Evolutionary conservation across 805 yeast genomes (phyloP), one percentile per base, ranked within the genome.

Genomic region (Saturnispora mendoncae): DNA sequence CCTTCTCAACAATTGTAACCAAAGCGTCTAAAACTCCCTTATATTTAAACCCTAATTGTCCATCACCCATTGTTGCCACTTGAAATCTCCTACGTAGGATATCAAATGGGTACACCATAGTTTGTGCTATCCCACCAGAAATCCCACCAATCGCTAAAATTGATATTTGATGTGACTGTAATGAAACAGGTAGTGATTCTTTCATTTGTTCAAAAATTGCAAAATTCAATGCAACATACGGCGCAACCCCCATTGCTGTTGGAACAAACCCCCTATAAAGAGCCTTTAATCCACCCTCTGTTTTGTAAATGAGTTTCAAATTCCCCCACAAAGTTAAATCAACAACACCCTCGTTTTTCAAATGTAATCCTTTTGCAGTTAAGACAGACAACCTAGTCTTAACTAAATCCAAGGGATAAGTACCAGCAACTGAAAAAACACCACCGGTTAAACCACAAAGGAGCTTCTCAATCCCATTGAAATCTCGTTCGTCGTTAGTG

Each of bases 231-330:
- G 95, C 95, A 25, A 86, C 96, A 55, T 88, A 92, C 1, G 97
- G 97, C 1, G 95, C 97, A 17, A 92, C 96, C 2, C 97, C 97
- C 43, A 84, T 62, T 1, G 88, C 76, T 0, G 97, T 90, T n/a
- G 97, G 95, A 46, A 80, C 66, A 10, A 88, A 67, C 3, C 98
- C 98, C 39, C 88, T 69, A 57, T 84, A 90, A 13, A 90, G 65
- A 0, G 87, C 94, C 2, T 56, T 46, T 7, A 85, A 19, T 0
- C 96, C 95, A 28, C 97, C 97, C 62, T 90, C 98, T 13, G 69
- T 71, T 13, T 51, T 53, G 60, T 83, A 84, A 17, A 87, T 85
- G 14, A 68, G 63, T 27, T 47, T 52, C 43, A 84, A 56, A 2
- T 86, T 71, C 9, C 66, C 61, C 60, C 70, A 58, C 52, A 87